Conservation (phyloP, 352 stramenopile genomes). For the Phytophthora lateralis region DNA sequence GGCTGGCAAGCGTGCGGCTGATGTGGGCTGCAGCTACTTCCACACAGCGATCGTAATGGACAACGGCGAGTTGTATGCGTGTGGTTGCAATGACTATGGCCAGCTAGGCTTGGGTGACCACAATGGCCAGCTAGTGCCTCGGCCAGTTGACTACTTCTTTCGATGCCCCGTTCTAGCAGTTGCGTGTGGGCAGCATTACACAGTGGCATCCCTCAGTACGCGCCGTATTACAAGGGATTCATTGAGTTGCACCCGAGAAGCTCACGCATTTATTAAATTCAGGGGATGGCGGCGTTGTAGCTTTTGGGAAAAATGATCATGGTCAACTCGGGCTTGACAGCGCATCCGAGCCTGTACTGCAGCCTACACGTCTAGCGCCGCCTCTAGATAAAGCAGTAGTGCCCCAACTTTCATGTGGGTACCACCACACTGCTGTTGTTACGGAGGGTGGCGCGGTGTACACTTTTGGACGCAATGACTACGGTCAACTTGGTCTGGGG, state of each 20-base stretch:
- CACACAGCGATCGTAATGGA: conserved; percentile 87
- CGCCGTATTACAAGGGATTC: conserved; percentile 7
- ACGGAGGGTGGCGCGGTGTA: conserved; percentile 73
- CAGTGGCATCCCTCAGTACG: conserved; percentile 66
- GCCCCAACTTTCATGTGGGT: conserved; percentile 86
- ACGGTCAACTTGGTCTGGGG: conserved; percentile 92
- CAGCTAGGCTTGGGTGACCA: conserved; percentile 84
- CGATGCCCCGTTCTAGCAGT: conserved; percentile 62
- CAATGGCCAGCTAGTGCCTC: conserved; percentile 71
- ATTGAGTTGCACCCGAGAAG: neutral
- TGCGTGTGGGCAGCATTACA: conserved; percentile 92
- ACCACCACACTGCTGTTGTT: conserved; percentile 91
- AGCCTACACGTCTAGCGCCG: conserved; percentile 52
- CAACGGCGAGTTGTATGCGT: conserved; percentile 83
- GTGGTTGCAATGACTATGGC: conserved; percentile 93
- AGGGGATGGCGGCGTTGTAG: conserved; percentile 67
- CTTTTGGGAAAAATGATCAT: conserved; percentile 94
- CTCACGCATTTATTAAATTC: conserved; percentile 17
- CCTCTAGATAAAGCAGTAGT: conserved; percentile 72
- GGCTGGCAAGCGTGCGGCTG: conserved; percentile 56
- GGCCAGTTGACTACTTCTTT: conserved; percentile 57
- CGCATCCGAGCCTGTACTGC: conserved; percentile 47
- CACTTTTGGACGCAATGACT: conserved; percentile 93
- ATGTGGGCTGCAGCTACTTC: conserved; percentile 93
- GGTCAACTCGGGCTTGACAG: conserved; percentile 86